Percentiles rank a stretch among this genome's conserved stretches.
These are phyloP conservation scores for Abrus precatorius DNA, from an alignment of 306 rosid genomes.

Conservation along the genomic window DNA sequence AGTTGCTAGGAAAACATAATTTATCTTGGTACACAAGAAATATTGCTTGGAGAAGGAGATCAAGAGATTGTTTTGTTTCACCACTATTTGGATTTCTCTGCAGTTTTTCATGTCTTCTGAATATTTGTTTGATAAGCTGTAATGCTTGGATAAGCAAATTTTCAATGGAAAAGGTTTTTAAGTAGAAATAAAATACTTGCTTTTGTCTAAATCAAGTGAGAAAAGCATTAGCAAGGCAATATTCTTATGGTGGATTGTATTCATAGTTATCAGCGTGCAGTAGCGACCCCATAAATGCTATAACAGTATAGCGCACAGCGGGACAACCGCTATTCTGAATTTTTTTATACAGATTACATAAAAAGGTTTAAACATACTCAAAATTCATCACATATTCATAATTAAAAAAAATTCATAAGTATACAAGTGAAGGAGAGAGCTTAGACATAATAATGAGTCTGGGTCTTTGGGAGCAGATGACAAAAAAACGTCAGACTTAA, in stretches of 20 bases:
- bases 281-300: too few relatives aligned
- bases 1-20: not conserved
- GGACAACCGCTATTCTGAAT: too few relatives aligned
- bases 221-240: not conserved
- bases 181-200: not conserved
- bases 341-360: too few relatives aligned
- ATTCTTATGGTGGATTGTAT: not conserved
- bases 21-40: not conserved
- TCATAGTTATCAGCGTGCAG: too few relatives aligned
- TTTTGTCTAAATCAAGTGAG: not conserved
- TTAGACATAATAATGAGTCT: too few relatives aligned
- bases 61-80: not conserved
- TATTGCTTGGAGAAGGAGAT: not conserved
- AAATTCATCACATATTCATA: too few relatives aligned
- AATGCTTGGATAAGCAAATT: not conserved
- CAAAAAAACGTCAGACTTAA: too few relatives aligned
- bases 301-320: too few relatives aligned
- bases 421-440: too few relatives aligned
- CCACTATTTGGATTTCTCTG: slow-evolving; percentile 12
- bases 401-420: too few relatives aligned
- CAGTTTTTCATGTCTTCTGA: not conserved
- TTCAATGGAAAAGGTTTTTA: not conserved
- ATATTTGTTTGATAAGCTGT: not conserved
- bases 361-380: too few relatives aligned
- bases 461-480: too few relatives aligned